Base-by-base conservation (phyloP, 202 grass and related monocot species). In the Setaria viridis region DNA sequence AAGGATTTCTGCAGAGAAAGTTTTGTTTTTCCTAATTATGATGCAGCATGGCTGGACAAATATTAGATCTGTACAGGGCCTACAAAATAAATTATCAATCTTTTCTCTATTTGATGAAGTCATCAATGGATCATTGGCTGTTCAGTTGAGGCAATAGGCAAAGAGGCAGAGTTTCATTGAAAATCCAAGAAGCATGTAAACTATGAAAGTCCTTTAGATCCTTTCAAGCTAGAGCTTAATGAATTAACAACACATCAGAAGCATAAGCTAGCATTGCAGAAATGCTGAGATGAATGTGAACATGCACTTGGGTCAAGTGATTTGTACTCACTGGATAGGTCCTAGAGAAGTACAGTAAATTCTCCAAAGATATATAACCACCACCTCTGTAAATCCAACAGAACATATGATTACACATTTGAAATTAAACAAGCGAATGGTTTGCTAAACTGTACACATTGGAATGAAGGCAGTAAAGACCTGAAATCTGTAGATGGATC, bases 401-500 rank as follows among this genome's bases (percentile, higher is more conserved):
- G 41, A 76, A 67, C 55, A 64, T 41, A 76, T 14, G 15, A 84
- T 59, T 43, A 86, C 57, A 66, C 57, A 69, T 76, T 39, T 74
- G 17, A 77, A 78, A 39, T 66, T 43, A 53, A 65, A 81, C 29
- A 17, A 64, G 62, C 76, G 47, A 39, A 86, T 57, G 78, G 67
- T 37, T 65, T 74, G 7, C 1, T 72, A 20, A 82, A 82, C n/a
- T 12, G n/a, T 42, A 68, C 20, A 77, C 16, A 43, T 30, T 32
- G 20, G 21, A 73, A 82, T 34, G 16, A 66, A 68, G 1, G 67
- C 16, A 2, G 0, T 35, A 20, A 74, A 56, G 72, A 99, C 97
- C 97, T 94, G 80, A 99, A 99, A 97, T 99, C 97, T 84, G 97
- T 99, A 45, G 97, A 99, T 80, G 97, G 97, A 73, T 99, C 97